phyloP scores from a whole-genome alignment of 495 filamentous ascomycete species.

The Pyrenula massariospora region DNA sequence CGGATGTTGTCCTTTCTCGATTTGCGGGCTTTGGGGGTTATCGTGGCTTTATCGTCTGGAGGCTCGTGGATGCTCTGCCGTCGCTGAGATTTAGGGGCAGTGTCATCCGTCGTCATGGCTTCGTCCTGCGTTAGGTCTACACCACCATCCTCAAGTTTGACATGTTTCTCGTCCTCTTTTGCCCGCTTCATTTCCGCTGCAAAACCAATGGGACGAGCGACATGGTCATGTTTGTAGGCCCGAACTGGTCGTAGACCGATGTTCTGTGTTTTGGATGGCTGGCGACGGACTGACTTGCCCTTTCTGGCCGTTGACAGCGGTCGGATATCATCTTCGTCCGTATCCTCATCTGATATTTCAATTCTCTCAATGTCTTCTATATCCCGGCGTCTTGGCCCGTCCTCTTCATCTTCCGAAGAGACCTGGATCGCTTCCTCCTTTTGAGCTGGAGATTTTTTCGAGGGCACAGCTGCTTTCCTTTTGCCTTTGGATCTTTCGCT shows the following conservation, averaged over 20 bases:
- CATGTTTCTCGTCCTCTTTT: slow-evolving; percentile 10
- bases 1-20: slow-evolving; percentile 10
- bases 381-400: slow-evolving; percentile 24
- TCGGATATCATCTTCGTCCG: not conserved
- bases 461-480: not conserved
- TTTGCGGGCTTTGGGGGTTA: not conserved
- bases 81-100: not conserved
- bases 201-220: slow-evolving; percentile 2
- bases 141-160: slow-evolving; percentile 35
- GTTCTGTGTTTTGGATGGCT: slow-evolving; percentile 6
- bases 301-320: slow-evolving; percentile 16
- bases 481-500: not conserved
- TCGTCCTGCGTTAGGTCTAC: slow-evolving; percentile 13
- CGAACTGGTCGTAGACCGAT: slow-evolving; percentile 33
- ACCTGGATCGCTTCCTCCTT: slow-evolving; percentile 8
- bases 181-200: slow-evolving; percentile 9
- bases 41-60: not conserved
- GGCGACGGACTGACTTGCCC: slow-evolving; percentile 20
- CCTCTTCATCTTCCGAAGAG: slow-evolving; percentile 32
- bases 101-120: slow-evolving; percentile 10
- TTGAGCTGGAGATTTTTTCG: not conserved
- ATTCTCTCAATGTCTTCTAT: slow-evolving; percentile 31
- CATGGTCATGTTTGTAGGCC: slow-evolving; percentile 36
- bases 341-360: not conserved
- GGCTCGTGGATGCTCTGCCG: not conserved